A percentile compares a stretch with the other conserved stretches of the same genome.
Evolutionary conservation across 805 yeast species (phyloP).

Genomic region (Lachancea cidri): DNA sequence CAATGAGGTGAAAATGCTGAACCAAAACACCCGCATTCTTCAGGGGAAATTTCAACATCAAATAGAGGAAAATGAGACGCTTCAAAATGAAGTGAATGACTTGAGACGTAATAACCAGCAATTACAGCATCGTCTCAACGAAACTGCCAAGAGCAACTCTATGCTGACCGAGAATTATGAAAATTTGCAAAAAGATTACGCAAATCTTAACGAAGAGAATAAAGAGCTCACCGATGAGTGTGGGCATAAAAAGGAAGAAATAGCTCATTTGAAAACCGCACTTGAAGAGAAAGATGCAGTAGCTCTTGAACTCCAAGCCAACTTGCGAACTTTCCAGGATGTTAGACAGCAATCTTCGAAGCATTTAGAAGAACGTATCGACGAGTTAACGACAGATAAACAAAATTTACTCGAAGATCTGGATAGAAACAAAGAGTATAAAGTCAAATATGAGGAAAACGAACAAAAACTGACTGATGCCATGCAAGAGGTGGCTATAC

Average conservation of each 20-base stretch:
- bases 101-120: constrained; percentile 8
- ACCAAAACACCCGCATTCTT: constrained; percentile 16
- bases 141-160: constrained; percentile 1
- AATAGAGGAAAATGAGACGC: constrained; percentile 4
- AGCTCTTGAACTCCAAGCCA: constrained; percentile 3
- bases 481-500: background rate
- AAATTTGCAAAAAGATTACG: constrained; percentile 1
- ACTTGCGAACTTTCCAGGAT: constrained; percentile 1
- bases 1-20: constrained; percentile 27
- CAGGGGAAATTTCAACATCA: constrained; percentile 9
- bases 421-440: constrained; percentile 10
- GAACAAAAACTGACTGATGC: background rate
- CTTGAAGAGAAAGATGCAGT: background rate
- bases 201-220: background rate
- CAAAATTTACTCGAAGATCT: constrained; percentile 10
- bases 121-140: constrained; percentile 8
- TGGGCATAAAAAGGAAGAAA: constrained; percentile 1
- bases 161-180: constrained; percentile 10
- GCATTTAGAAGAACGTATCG: constrained; percentile 8
- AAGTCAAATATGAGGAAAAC: background rate
- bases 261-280: background rate
- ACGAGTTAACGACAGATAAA: constrained; percentile 6
- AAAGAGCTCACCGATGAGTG: constrained; percentile 1
- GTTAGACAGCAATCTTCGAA: constrained; percentile 3
- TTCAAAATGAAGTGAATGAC: constrained; percentile 4